phyloP scores from a whole-genome alignment of 225 moss, liverwort and hornwort genomes.

The Anthoceros angustus region DNA sequence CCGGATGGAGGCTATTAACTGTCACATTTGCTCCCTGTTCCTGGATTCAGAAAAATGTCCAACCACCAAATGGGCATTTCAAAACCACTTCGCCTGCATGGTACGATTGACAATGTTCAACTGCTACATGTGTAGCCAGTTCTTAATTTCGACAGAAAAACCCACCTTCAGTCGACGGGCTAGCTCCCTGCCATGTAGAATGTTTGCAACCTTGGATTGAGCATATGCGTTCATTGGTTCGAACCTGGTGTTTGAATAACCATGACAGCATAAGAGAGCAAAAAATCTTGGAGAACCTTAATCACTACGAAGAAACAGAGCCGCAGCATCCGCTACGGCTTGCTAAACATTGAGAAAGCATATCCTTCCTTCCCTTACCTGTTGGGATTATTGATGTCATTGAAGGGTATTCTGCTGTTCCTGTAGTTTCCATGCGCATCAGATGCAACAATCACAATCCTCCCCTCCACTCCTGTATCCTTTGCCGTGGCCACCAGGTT shows the following conservation, averaged over 20 bases:
- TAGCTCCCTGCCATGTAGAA: slow-evolving; percentile 43
- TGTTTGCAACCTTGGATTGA: slow-evolving; percentile 34
- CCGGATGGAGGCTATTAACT: slow-evolving; percentile 10
- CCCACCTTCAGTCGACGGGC: slow-evolving; percentile 26
- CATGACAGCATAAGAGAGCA: not conserved
- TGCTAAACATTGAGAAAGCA: not conserved
- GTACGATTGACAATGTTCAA: not conserved
- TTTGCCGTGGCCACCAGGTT: slow-evolving; percentile 4
- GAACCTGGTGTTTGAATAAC: slow-evolving; percentile 5
- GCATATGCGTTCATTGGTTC: slow-evolving; percentile 12
- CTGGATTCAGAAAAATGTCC: not conserved
- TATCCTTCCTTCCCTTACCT: slow-evolving; percentile 12
- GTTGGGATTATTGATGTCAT: slow-evolving; percentile 18
- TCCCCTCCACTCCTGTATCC: slow-evolving; percentile 6
- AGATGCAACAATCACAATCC: slow-evolving; percentile 9
- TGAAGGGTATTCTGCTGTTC: slow-evolving; percentile 6
- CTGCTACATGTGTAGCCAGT: not conserved
- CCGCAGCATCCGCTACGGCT: not conserved
- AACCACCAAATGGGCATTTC: not conserved
- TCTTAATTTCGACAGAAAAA: not conserved
- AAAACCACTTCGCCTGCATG: not conserved
- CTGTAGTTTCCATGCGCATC: slow-evolving; percentile 2
- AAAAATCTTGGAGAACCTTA: not conserved
- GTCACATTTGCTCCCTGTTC: slow-evolving; percentile 9
- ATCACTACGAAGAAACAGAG: not conserved